Evolutionary conservation across 192 early-diverging fungal genomes (phyloP), one percentile per base, ranked within the genome.

Genomic region (Gryganskiella cystojenkinii): DNA sequence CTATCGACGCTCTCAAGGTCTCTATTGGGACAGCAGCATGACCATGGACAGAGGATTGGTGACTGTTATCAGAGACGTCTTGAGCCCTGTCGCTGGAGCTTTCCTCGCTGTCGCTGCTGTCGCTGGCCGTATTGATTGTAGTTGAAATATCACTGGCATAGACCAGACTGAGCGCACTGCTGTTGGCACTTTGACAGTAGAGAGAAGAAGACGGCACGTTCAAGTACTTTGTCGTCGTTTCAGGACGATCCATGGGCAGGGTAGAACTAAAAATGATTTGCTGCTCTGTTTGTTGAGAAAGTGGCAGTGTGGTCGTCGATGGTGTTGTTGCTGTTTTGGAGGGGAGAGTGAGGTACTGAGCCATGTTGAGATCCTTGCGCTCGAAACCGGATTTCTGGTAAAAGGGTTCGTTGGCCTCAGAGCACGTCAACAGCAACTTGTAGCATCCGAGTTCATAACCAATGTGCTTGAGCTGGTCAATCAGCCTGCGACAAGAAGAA

Each of bases 301-400:
- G n/a, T n/a, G n/a, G n/a, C n/a, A n/a, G n/a, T 40, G 37, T 40
- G 13, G 37, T 9, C 13, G 35, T 56, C 22, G 55, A 56, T 20
- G 31, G 31, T 56, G 55, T 35, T 19, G 31, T 71, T 25, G 33
- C 25, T 22, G 68, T 61, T 40, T 44, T 6, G 10, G 57, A 24
- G 10, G 37, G 25, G 19, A 54, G 33, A 34, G 74, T 72, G 55
- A 83, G 75, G 61, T 91, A 92, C 10, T 82, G 57, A 0, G 89
- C 84, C 91, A 94, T 92, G 62, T 92, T 88, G 22, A 92, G 78
- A 42, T 87, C 92, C 83, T 95, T 96, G 46, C 90, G 82, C 19
- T 64, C 81, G 56, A 97, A 86, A 2, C 93, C 94, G 64, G 95
- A 96, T 80, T 98, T 98, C 70, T 92, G 85, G 81, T 98, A 98